Percentiles rank a stretch among this genome's conserved stretches.
Evolutionary conservation across 176 grass and related monocot species (phyloP).

Genomic region (Pontederia paniculata): DNA sequence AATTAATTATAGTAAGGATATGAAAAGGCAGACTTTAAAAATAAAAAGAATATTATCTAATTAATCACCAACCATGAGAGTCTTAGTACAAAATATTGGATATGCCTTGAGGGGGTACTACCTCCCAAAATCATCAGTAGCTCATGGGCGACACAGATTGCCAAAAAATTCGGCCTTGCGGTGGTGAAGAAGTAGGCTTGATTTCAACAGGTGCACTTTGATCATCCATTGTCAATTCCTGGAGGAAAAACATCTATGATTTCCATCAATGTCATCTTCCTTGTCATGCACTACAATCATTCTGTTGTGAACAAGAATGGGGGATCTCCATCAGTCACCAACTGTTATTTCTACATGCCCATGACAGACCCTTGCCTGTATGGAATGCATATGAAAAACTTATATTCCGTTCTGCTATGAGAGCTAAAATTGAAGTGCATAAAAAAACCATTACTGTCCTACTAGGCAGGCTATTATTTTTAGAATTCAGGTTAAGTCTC

Average conservation of each 20-base stretch:
- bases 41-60: no score
- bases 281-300: conserved; percentile 55
- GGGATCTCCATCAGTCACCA: conserved; percentile 55
- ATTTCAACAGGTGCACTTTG: conserved; percentile 34
- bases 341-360: conserved; percentile 64
- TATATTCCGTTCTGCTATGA: neutral
- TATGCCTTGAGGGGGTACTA: no score
- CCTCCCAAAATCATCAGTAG: no score
- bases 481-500: no score
- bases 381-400: conserved; percentile 30
- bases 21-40: no score
- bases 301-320: conserved; percentile 37
- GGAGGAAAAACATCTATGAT: conserved; percentile 58
- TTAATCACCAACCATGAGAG: no score
- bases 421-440: neutral
- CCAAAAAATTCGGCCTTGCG: no score
- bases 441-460: no score
- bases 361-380: conserved; percentile 58
- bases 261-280: conserved; percentile 53
- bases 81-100: no score
- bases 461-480: no score
- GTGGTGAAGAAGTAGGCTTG: conserved; percentile 77
- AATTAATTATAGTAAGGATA: no score
- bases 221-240: conserved; percentile 23
- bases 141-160: no score